Evolutionary conservation across 768 basidiomycete genomes (phyloP).

Genomic region (Naganishia kalamii): DNA sequence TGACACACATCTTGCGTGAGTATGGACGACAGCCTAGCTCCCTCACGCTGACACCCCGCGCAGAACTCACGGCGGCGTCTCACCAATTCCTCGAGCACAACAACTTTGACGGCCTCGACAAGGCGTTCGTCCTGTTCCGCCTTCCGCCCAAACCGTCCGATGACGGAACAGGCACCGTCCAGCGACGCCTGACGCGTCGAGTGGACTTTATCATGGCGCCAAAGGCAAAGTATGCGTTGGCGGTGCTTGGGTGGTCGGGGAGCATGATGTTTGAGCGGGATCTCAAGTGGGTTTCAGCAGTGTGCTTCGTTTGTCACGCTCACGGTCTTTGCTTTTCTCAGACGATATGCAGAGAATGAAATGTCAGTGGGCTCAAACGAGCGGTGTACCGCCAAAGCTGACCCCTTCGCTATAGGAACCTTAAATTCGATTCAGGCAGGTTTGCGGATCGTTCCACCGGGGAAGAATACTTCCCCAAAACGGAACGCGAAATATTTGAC

Average conservation of each 20-base stretch:
- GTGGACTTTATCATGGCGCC: slow-evolving; percentile 78
- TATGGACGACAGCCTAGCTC: background rate
- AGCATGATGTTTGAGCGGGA: slow-evolving; percentile 87
- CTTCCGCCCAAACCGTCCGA: slow-evolving; percentile 50
- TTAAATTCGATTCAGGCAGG: slow-evolving; percentile 24
- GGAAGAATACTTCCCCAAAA: slow-evolving; percentile 37
- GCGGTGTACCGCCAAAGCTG: background rate
- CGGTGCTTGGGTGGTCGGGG: slow-evolving; percentile 86
- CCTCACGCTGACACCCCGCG: background rate
- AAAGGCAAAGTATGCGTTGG: slow-evolving; percentile 75
- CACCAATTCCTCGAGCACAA: slow-evolving; percentile 31
- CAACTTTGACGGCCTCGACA: slow-evolving; percentile 78
- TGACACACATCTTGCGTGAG: slow-evolving; percentile 81
- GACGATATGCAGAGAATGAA: slow-evolving; percentile 34
- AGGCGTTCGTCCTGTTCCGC: slow-evolving; percentile 70
- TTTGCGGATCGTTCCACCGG: slow-evolving; percentile 28
- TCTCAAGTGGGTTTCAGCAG: slow-evolving; percentile 50
- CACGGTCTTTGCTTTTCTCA: slow-evolving; percentile 8
- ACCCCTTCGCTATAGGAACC: background rate
- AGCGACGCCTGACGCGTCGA: slow-evolving; percentile 56
- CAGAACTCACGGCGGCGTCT: slow-evolving; percentile 33
- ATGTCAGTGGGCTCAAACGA: slow-evolving; percentile 19
- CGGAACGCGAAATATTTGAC: slow-evolving; percentile 42
- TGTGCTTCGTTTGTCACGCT: background rate
- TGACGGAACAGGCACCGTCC: slow-evolving; percentile 5